phyloP scores from a whole-genome alignment of 345 rosid genomes.

The Fremontodendron californicum region DNA sequence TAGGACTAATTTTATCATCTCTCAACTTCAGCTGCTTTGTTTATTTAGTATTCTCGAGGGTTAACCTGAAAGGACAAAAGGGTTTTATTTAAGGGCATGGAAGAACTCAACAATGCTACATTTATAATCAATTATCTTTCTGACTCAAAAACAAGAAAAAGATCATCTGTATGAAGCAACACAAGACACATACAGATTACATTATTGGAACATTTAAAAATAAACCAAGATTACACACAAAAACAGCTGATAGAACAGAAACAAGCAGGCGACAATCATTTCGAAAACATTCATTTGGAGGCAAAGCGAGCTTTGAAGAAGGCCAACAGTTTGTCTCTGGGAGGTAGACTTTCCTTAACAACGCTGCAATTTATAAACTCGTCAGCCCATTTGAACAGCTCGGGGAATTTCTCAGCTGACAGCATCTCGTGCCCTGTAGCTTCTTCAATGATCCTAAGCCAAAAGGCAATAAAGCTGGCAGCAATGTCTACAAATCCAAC shows the following conservation, averaged over 20 bases:
- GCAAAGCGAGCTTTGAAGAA: neutral
- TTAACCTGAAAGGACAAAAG: neutral
- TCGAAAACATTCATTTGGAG: neutral
- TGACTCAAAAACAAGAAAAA: neutral
- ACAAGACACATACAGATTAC: neutral
- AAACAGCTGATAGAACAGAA: no score
- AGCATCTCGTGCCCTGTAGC: neutral
- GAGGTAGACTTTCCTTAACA: conserved; percentile 11
- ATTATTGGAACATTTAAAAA: no score
- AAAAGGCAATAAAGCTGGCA: neutral
- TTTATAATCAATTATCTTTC: neutral
- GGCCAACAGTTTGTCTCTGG: neutral
- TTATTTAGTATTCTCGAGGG: neutral
- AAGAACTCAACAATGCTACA: neutral
- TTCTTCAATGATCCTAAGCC: conserved; percentile 1
- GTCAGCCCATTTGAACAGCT: neutral
- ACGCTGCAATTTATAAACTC: neutral
- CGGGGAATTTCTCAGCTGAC: neutral
- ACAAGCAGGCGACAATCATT: neutral
- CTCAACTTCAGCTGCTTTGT: neutral
- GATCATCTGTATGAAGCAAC: no score
- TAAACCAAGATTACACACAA: neutral
- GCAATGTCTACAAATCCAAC: conserved; percentile 2
- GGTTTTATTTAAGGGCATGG: neutral
- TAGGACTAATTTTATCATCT: neutral